Evolutionary conservation across 148 eudicot genomes (phyloP).

Genomic region (Diospyros kaki): DNA sequence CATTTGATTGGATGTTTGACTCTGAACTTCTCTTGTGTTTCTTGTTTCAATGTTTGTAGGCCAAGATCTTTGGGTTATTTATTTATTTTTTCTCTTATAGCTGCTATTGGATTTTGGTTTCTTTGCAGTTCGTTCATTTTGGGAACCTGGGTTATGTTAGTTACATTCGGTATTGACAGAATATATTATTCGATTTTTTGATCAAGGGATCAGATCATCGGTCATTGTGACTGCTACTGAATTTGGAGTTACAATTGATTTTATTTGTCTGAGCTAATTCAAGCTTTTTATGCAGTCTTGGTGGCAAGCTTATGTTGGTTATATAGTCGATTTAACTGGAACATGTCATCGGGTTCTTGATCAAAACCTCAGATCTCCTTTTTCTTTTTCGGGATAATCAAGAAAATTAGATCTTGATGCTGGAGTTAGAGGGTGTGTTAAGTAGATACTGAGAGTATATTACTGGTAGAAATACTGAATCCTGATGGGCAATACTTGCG

Average conservation of each 20-base stretch:
- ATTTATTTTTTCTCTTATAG: background rate
- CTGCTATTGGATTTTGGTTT: background rate
- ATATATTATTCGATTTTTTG: background rate
- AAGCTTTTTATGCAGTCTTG: background rate
- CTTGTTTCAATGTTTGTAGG: background rate
- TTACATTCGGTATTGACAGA: background rate
- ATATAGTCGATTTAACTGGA: slow-evolving; percentile 17
- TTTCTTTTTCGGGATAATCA: background rate
- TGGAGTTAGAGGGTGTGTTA: slow-evolving; percentile 9
- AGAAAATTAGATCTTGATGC: slow-evolving; percentile 28
- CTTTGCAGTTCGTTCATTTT: background rate
- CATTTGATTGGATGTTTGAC: background rate
- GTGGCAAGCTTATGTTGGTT: background rate
- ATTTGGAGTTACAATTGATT: background rate
- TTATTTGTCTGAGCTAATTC: background rate
- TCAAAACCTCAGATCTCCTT: slow-evolving; percentile 5
- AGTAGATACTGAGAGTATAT: slow-evolving; percentile 14
- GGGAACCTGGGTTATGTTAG: background rate
- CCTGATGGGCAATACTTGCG: slow-evolving; percentile 61
- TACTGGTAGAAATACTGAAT: background rate
- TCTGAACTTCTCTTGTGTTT: background rate
- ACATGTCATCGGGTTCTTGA: background rate
- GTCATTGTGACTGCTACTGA: background rate
- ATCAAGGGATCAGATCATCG: background rate
- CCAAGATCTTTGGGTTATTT: background rate